phyloP scores from a whole-genome alignment of 352 stramenopile genomes.

The Globisporangium alternatum region DNA sequence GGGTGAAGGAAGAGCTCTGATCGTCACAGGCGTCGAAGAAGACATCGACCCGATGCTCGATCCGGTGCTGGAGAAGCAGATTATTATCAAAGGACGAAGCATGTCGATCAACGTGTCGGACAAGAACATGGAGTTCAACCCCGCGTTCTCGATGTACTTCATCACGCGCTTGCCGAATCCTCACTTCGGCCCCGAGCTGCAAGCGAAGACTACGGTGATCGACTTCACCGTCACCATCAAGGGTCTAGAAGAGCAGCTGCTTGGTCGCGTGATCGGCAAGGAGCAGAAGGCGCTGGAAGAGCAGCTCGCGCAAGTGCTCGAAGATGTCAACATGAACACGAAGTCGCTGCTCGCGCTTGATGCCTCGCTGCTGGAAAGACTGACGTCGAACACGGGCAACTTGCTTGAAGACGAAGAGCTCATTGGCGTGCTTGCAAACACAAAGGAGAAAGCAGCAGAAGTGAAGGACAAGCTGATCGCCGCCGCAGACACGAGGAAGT shows the following conservation, averaged over 20 bases:
- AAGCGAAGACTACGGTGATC: slow-evolving; percentile 98
- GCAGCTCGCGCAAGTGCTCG: slow-evolving; percentile 97
- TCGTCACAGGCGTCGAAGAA: slow-evolving; percentile 96
- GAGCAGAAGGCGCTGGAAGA: slow-evolving; percentile 98
- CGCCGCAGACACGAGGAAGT: slow-evolving; percentile 95
- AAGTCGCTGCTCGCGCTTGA: slow-evolving; percentile 96
- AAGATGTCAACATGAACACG: slow-evolving; percentile 98
- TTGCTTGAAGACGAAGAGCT: slow-evolving; percentile 98
- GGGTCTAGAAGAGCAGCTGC: slow-evolving; percentile 95
- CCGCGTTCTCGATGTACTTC: slow-evolving; percentile 98
- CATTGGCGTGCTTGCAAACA: slow-evolving; percentile 97
- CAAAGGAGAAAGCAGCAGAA: slow-evolving; percentile 97
- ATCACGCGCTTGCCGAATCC: slow-evolving; percentile 98
- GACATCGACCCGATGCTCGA: slow-evolving; percentile 99
- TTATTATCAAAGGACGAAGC: slow-evolving; percentile 95
- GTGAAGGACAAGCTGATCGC: slow-evolving; percentile 97
- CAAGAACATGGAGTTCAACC: slow-evolving; percentile 99
- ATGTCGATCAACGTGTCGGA: slow-evolving; percentile 98
- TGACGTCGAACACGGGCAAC: slow-evolving; percentile 97
- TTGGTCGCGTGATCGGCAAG: slow-evolving; percentile 97
- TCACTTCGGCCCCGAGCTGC: slow-evolving; percentile 96
- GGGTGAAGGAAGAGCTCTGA: slow-evolving; percentile 93
- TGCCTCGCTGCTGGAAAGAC: slow-evolving; percentile 93
- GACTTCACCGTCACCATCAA: slow-evolving; percentile 98
- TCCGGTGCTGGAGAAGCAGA: slow-evolving; percentile 96